Base-by-base conservation (phyloP, 371 early-diverging fungal genomes). In the Zychaea mexicana region DNA sequence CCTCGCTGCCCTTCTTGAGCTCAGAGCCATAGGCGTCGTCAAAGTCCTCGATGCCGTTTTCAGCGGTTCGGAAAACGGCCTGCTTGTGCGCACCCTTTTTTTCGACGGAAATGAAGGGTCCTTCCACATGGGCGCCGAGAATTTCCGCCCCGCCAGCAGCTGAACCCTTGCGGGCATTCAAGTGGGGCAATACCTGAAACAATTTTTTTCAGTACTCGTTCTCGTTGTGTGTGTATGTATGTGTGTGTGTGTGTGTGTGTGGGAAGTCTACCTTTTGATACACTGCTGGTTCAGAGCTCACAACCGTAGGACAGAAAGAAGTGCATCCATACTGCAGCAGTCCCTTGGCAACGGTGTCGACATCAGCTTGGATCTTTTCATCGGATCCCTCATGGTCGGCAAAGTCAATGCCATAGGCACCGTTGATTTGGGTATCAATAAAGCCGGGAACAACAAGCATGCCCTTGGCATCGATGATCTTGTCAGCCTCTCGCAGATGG, bases 331-430 rank as follows among this genome's bases (percentile, higher is more conserved):
- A 88, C 64, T 87, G 81, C 60, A 94, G 77, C 58, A 93, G 75
- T 2, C 91, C 93, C 61, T 85, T 89, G 60, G 93, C 87, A 21
- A 94, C 88, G 52, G 82, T 88, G 57, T 83, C 71, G 2, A 92
- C 78, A 26, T 84, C 85, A 21, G 78, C 72, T 45, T 77, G 66
- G 30, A 85, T 63, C 24, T 82, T 70, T 22, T 74, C 77, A 26
- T 85, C 87, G 6, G 76, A 58, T 22, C 68, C 69, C 47, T 73
- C 76, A 52, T 72, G 57, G 36, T 78, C 82, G 31, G 94, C 88
- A 74, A 94, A 94, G 72, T 94, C 95, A 54, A 90, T 88, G 21
- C 95, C 94, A 69, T 90, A 92, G 5, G 90, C 92, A 53, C 94
- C 94, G 63, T 94, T 94, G 62, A 94, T 88, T 72, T 94, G 94